phyloP scores from a whole-genome alignment of 257 asterid genomes.

The Solanum raphanifolium region DNA sequence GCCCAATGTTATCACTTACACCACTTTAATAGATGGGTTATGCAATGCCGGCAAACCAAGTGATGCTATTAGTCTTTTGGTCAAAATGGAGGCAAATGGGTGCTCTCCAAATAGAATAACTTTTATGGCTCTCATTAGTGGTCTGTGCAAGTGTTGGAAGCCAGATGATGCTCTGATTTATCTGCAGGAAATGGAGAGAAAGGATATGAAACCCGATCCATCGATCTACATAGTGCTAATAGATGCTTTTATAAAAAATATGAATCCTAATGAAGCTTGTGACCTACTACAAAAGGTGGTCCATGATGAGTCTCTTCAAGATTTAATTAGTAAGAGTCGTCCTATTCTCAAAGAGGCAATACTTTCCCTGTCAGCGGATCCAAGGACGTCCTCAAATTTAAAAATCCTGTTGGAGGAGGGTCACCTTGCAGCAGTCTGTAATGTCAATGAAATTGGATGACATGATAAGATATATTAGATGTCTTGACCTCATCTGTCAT shows the following conservation, averaged over 20 bases:
- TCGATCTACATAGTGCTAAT: slow-evolving; percentile 41
- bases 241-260: slow-evolving; percentile 42
- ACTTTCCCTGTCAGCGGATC: slow-evolving; percentile 12
- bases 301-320: slow-evolving; percentile 7
- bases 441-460: background rate
- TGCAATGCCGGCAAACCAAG: slow-evolving; percentile 57
- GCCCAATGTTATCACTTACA: slow-evolving; percentile 68
- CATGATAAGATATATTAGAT: background rate
- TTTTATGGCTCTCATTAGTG: slow-evolving; percentile 77
- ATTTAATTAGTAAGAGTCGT: slow-evolving; percentile 18
- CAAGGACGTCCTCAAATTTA: slow-evolving; percentile 16
- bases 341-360: slow-evolving; percentile 21
- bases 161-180: slow-evolving; percentile 47
- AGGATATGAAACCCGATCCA: slow-evolving; percentile 50
- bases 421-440: slow-evolving; percentile 4
- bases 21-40: slow-evolving; percentile 73
- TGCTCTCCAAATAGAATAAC: slow-evolving; percentile 58
- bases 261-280: slow-evolving; percentile 31
- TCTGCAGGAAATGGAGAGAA: slow-evolving; percentile 65
- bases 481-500: background rate
- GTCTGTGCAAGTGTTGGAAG: slow-evolving; percentile 77
- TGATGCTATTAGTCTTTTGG: slow-evolving; percentile 55
- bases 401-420: slow-evolving; percentile 12
- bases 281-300: slow-evolving; percentile 42
- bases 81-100: slow-evolving; percentile 50